phyloP scores from a whole-genome alignment of 2,329 filamentous ascomycete species.

The Aspergillus terreus region DNA sequence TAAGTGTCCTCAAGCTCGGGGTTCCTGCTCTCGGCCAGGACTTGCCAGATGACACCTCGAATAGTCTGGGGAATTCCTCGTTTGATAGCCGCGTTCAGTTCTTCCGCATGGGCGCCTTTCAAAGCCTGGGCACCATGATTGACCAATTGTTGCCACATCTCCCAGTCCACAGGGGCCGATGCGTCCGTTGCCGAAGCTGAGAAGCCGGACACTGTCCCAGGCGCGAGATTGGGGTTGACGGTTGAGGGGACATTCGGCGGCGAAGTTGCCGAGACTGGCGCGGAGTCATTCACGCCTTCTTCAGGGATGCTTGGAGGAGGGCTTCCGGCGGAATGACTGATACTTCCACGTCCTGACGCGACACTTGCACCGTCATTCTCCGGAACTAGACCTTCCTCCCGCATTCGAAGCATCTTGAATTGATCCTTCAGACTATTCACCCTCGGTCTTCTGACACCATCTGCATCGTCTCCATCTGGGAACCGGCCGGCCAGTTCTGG shows the following conservation, averaged over 20 bases:
- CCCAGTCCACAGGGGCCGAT: conserved; percentile 84
- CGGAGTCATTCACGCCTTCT: conserved; percentile 41
- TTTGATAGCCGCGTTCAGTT: conserved; percentile 85
- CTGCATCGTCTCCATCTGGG: conserved; percentile 62
- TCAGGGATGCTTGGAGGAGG: conserved; percentile 48
- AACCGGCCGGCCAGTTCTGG: conserved; percentile 72
- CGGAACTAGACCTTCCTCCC: conserved; percentile 64
- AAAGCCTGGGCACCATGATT: conserved; percentile 90
- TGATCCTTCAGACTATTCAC: conserved; percentile 70
- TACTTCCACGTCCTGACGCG: conserved; percentile 40
- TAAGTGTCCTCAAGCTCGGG: conserved; percentile 87
- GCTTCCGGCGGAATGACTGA: conserved; percentile 44
- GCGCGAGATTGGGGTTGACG: conserved; percentile 68
- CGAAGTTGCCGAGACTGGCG: conserved; percentile 27
- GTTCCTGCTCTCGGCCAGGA: conserved; percentile 91
- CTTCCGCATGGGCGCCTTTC: conserved; percentile 79
- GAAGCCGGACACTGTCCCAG: conserved; percentile 80
- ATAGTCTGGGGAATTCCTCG: conserved; percentile 92
- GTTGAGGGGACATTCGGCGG: conserved; percentile 55
- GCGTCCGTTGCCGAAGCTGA: conserved; percentile 65
- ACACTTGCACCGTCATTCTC: conserved; percentile 55
- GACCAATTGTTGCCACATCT: conserved; percentile 93
- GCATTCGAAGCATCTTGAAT: conserved; percentile 72
- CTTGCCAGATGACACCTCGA: conserved; percentile 98
- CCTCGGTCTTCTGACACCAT: conserved; percentile 46